A percentile compares a stretch with the other conserved stretches of the same genome.
Evolutionary conservation across 306 rosid species (phyloP).

Genomic region (Ormosia emarginata): DNA sequence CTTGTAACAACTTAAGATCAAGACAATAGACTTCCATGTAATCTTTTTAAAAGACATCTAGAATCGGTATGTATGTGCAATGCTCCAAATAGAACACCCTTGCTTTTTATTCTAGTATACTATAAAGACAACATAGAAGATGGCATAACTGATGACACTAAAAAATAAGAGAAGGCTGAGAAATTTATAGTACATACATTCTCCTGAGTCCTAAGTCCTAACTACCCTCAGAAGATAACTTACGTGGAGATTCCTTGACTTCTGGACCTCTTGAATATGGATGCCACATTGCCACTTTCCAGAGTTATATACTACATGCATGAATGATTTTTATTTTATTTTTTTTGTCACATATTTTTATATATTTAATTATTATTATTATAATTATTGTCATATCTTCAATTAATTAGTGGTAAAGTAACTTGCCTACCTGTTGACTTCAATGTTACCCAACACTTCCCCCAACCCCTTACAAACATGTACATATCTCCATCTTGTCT

Average conservation of each 20-base stretch:
- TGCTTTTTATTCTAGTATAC: constrained; percentile 1
- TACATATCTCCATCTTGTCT: constrained; percentile 8
- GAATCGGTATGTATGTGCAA: not conserved
- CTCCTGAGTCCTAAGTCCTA: constrained; percentile 37
- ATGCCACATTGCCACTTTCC: not conserved
- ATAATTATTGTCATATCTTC: constrained; percentile 15
- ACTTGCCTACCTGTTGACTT: constrained; percentile 46
- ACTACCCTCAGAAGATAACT: constrained; percentile 26
- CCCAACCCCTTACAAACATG: constrained; percentile 26
- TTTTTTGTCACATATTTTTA: not conserved
- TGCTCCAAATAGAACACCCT: constrained; percentile 16
- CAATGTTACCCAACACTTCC: constrained; percentile 17
- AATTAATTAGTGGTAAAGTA: constrained; percentile 25
- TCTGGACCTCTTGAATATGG: constrained; percentile 32
- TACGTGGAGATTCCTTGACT: constrained; percentile 37
- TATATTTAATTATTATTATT: not conserved
- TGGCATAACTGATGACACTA: constrained; percentile 6
- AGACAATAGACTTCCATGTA: constrained; percentile 72
- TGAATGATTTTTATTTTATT: constrained; percentile 21
- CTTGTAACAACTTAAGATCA: constrained; percentile 61
- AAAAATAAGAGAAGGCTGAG: constrained; percentile 18
- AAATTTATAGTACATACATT: constrained; percentile 34
- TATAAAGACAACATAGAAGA: constrained; percentile 24
- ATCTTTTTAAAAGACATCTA: constrained; percentile 46
- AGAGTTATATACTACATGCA: constrained; percentile 22